Conservation (phyloP, 75 land plant species). For the Adiantum capillusveneris region DNA sequence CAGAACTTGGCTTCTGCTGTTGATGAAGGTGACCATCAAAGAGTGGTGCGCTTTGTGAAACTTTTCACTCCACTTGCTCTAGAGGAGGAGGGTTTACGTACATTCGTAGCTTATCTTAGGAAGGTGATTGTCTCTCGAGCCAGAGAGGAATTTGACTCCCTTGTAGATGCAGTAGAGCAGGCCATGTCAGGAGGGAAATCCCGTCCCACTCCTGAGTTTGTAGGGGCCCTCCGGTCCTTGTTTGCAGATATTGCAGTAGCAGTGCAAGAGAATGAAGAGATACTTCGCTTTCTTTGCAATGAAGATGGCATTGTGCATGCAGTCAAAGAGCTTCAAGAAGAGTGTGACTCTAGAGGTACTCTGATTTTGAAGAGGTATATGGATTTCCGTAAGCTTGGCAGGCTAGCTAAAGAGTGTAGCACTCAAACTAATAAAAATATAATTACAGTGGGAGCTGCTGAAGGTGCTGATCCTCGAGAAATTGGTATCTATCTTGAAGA, state of each 20-base stretch:
- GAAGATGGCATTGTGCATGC: slow-evolving; percentile 81
- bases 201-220: slow-evolving; percentile 39
- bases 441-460: slow-evolving; percentile 38
- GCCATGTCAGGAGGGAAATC: neutral
- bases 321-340: slow-evolving; percentile 82
- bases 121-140: slow-evolving; percentile 63
- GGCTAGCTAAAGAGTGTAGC: slow-evolving; percentile 61
- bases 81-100: slow-evolving; percentile 69
- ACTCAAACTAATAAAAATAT: slow-evolving; percentile 47
- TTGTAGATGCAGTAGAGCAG: slow-evolving; percentile 46
- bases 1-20: slow-evolving; percentile 49
- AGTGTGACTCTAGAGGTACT: slow-evolving; percentile 78
- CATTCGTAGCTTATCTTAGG: slow-evolving; percentile 64
- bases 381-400: slow-evolving; percentile 54
- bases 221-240: slow-evolving; percentile 55
- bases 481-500: slow-evolving; percentile 80
- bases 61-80: slow-evolving; percentile 55
- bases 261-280: slow-evolving; percentile 73
- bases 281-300: slow-evolving; percentile 56
- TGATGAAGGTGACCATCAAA: slow-evolving; percentile 60
- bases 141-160: slow-evolving; percentile 47
- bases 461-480: slow-evolving; percentile 87
- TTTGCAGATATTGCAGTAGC: slow-evolving; percentile 83
- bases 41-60: slow-evolving; percentile 53
- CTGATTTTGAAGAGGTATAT: slow-evolving; percentile 59